phyloP scores from a whole-genome alignment of 177 flowering plant species.

The Vitis hybrid region DNA sequence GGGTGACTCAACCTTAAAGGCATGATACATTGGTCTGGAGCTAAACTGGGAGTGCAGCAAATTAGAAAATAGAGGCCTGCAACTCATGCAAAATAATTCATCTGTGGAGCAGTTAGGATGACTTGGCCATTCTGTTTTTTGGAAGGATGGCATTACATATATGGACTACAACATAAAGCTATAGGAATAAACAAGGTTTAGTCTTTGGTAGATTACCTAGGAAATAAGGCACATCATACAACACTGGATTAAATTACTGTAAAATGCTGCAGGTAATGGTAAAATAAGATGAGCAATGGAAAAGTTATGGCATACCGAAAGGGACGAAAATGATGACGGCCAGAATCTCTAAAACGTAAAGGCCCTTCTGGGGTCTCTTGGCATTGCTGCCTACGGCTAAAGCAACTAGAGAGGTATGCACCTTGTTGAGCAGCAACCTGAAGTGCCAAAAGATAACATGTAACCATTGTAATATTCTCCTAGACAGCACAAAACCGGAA shows the following conservation, averaged over 20 bases:
- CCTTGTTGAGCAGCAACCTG: slow-evolving; percentile 87
- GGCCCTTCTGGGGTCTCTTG: slow-evolving; percentile 64
- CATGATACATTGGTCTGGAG: no score
- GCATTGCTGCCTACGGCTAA: slow-evolving; percentile 46
- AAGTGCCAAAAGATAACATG: slow-evolving; percentile 4
- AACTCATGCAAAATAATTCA: no score
- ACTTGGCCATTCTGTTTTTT: no score
- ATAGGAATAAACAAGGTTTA: background rate
- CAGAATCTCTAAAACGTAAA: slow-evolving; percentile 39
- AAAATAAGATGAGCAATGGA: background rate
- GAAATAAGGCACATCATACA: background rate
- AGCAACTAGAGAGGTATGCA: slow-evolving; percentile 60
- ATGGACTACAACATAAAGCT: no score
- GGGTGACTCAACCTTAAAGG: no score
- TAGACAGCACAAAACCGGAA: background rate
- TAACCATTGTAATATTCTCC: background rate
- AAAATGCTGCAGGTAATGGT: background rate
- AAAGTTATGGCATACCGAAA: slow-evolving; percentile 38
- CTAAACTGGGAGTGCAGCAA: no score
- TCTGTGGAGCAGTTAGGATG: no score
- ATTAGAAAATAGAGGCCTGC: no score
- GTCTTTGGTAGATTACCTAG: background rate
- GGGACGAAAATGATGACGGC: slow-evolving; percentile 59
- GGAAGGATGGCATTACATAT: no score
- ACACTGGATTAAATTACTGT: background rate